Evolutionary conservation across 345 rosid genomes (phyloP).

Genomic region (Combretum micranthum): DNA sequence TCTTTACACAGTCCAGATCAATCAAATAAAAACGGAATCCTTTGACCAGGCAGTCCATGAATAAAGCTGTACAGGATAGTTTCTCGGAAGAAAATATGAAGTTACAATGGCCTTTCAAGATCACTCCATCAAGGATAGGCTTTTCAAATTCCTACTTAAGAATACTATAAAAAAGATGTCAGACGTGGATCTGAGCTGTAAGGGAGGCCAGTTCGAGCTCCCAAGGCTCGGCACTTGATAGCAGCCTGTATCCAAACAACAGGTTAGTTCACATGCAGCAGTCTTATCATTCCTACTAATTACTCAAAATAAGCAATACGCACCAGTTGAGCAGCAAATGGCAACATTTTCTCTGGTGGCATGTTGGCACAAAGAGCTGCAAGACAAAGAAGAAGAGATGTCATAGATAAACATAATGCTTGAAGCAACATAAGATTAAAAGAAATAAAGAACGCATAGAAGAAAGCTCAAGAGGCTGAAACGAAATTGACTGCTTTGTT

Average conservation of each 20-base stretch:
- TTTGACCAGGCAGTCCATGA: too few relatives aligned
- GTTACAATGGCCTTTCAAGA: too few relatives aligned
- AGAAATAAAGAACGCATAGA: too few relatives aligned
- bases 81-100: too few relatives aligned
- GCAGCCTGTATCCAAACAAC: slow-evolving; percentile 57
- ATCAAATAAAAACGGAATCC: too few relatives aligned
- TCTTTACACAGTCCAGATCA: too few relatives aligned
- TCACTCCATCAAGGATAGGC: too few relatives aligned
- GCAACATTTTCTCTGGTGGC: slow-evolving; percentile 78
- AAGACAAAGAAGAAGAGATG: slow-evolving; percentile 4
- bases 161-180: slow-evolving; percentile 26
- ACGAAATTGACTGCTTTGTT: too few relatives aligned
- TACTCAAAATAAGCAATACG: slow-evolving; percentile 6
- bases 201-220: slow-evolving; percentile 85
- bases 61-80: too few relatives aligned
- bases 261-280: background rate
- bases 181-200: slow-evolving; percentile 46
- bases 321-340: slow-evolving; percentile 91
- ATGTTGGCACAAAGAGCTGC: slow-evolving; percentile 57
- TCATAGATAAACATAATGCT: background rate
- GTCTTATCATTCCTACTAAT: background rate
- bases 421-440: too few relatives aligned
- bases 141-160: too few relatives aligned
- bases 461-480: too few relatives aligned
- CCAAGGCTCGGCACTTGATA: slow-evolving; percentile 67